A percentile compares a stretch with the other conserved stretches of the same genome.
Conservation (phyloP, 768 basidiomycete genomes). For the Russula abietina region DNA sequence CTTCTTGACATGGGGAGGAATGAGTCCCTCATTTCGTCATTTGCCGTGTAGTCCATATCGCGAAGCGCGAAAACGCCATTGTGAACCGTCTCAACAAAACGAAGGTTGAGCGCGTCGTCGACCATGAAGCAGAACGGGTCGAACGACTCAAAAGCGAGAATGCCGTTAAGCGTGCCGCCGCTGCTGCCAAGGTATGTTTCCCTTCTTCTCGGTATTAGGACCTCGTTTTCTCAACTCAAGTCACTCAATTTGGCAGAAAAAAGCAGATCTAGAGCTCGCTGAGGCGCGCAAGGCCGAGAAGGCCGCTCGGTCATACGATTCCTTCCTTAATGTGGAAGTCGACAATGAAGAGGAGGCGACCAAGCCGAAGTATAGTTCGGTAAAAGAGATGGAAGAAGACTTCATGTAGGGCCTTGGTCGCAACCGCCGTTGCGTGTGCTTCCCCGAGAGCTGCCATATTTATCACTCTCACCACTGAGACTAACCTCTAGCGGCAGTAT, state of each 20-base stretch:
- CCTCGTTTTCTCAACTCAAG: background rate
- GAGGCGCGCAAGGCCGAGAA: constrained; percentile 80
- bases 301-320: constrained; percentile 80
- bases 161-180: constrained; percentile 52
- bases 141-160: constrained; percentile 78
- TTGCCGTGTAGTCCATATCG: constrained; percentile 55
- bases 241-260: constrained; percentile 46
- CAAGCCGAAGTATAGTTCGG: constrained; percentile 47
- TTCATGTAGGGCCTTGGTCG: constrained; percentile 54
- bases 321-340: constrained; percentile 58
- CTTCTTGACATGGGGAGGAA: background rate
- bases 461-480: background rate
- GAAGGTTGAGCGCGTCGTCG: constrained; percentile 74
- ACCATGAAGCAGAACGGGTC: constrained; percentile 84
- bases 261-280: constrained; percentile 70
- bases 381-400: constrained; percentile 77
- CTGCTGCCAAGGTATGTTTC: constrained; percentile 55
- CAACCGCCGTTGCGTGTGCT: background rate
- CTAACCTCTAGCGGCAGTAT: background rate
- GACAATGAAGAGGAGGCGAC: constrained; percentile 47
- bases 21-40: background rate
- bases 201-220: background rate
- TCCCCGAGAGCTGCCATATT: background rate
- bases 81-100: constrained; percentile 95
- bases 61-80: constrained; percentile 77